phyloP scores from a whole-genome alignment of 2,329 filamentous ascomycete species.

The Aspergillus quadrilineatus region DNA sequence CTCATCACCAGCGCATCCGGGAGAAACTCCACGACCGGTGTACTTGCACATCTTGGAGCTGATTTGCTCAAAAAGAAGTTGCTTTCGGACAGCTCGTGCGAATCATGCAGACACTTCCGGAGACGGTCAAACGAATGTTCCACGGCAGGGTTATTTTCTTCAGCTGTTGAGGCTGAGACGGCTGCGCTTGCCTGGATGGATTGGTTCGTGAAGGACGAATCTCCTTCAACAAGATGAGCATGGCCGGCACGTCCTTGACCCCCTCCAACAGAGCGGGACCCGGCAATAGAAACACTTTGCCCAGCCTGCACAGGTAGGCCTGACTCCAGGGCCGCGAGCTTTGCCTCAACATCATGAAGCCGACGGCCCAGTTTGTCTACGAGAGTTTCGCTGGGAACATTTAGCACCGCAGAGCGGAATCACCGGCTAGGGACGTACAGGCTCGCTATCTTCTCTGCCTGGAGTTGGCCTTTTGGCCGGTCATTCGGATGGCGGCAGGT shows the following conservation, averaged over 20 bases:
- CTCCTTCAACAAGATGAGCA: slow-evolving; percentile 13
- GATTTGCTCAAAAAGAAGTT: no score
- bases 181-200: slow-evolving; percentile 15
- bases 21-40: not conserved
- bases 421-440: slow-evolving; percentile 5
- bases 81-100: no score
- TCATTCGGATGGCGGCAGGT: slow-evolving; percentile 13
- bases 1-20: not conserved
- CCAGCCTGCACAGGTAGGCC: not conserved
- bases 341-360: slow-evolving; percentile 12
- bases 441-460: slow-evolving; percentile 1
- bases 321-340: slow-evolving; percentile 2
- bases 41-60: no score
- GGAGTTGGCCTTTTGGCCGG: slow-evolving; percentile 4
- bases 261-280: no score
- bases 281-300: no score
- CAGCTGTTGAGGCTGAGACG: not conserved
- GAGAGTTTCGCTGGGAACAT: slow-evolving; percentile 9
- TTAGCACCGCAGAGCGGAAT: not conserved
- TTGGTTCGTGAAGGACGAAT: slow-evolving; percentile 18
- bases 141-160: no score
- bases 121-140: no score
- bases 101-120: no score
- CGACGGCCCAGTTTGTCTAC: slow-evolving; percentile 15
- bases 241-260: no score